Evolutionary conservation across 139 green algal species (phyloP), one percentile per base, ranked within the genome.

Genomic region (Micractinium conductrix): DNA sequence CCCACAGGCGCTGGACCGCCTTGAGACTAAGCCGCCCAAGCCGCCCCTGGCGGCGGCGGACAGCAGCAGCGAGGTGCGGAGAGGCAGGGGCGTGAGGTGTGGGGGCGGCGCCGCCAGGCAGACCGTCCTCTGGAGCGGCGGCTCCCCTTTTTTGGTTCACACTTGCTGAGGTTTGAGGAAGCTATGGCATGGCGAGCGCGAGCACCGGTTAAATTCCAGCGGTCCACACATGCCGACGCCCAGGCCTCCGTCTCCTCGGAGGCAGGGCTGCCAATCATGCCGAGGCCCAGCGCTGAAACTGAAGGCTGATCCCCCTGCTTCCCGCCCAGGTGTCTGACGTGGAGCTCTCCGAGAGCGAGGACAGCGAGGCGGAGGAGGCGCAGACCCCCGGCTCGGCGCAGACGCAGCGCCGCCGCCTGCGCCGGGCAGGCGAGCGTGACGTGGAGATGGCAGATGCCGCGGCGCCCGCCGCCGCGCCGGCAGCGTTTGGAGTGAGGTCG

Each of bases 61-160:
- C n/a, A 85, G 45, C 33, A 67, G 79, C 65, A 85, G 80, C 69
- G 80, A 85, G 9, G n/a, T n/a, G n/a, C n/a, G n/a, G n/a, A n/a
- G n/a, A n/a, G n/a, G n/a, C n/a, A n/a, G n/a, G n/a, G n/a, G n/a
- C n/a, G n/a, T n/a, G n/a, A n/a, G n/a, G n/a, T n/a, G n/a, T n/a
- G n/a, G n/a, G n/a, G n/a, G n/a, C n/a, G n/a, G n/a, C n/a, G n/a
- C n/a, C n/a, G n/a, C n/a, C n/a, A n/a, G n/a, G n/a, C n/a, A n/a
- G n/a, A n/a, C n/a, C n/a, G n/a, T n/a, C n/a, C n/a, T n/a, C n/a
- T n/a, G n/a, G n/a, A n/a, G n/a, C n/a, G n/a, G n/a, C n/a, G n/a
- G n/a, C n/a, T n/a, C n/a, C n/a, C n/a, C n/a, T n/a, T n/a, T n/a
- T n/a, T n/a, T n/a, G n/a, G n/a, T n/a, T n/a, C n/a, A n/a, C n/a